phyloP scores from a whole-genome alignment of 108 stramenopile genomes.

The Skeletonema tropicum region DNA sequence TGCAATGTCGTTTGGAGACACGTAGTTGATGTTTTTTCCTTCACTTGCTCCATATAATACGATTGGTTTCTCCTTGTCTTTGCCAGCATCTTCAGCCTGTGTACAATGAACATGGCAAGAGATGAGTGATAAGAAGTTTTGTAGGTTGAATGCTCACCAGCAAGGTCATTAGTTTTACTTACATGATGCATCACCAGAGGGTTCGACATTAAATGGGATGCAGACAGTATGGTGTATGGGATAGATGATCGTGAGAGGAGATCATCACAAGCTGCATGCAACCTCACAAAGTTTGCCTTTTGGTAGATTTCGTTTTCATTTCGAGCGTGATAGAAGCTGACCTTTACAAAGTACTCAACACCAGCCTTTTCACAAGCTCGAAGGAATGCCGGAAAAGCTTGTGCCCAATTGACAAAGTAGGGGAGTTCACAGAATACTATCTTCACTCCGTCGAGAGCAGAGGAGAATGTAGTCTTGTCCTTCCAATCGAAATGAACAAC shows the following conservation, averaged over 20 bases:
- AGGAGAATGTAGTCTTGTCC: constrained; percentile 24
- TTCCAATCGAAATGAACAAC: constrained; percentile 61
- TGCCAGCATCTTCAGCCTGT: neutral
- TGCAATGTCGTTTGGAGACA: constrained; percentile 65
- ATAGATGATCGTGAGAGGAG: constrained; percentile 43
- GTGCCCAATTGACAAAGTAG: constrained; percentile 41
- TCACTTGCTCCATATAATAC: constrained; percentile 51
- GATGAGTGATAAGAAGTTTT: constrained; percentile 4
- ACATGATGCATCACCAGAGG: constrained; percentile 28
- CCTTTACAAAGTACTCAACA: constrained; percentile 62
- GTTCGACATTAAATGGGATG: constrained; percentile 58
- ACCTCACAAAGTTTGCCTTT: constrained; percentile 43
- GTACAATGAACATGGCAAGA: neutral
- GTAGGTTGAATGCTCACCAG: constrained; percentile 30
- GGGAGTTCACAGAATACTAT: constrained; percentile 56
- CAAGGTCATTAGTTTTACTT: neutral
- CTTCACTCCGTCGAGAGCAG: constrained; percentile 53
- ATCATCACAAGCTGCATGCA: constrained; percentile 52
- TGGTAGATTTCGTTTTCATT: constrained; percentile 24
- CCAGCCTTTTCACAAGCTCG: constrained; percentile 43
- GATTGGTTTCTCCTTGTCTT: constrained; percentile 34
- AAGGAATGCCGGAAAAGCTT: constrained; percentile 48
- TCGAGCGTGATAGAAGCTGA: constrained; percentile 51
- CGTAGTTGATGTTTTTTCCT: constrained; percentile 58
- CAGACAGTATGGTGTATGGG: constrained; percentile 52